Percentiles rank a stretch among this genome's conserved stretches.
Conservation (phyloP, 176 grass and related monocot species). For the Lolium multiflorum region DNA sequence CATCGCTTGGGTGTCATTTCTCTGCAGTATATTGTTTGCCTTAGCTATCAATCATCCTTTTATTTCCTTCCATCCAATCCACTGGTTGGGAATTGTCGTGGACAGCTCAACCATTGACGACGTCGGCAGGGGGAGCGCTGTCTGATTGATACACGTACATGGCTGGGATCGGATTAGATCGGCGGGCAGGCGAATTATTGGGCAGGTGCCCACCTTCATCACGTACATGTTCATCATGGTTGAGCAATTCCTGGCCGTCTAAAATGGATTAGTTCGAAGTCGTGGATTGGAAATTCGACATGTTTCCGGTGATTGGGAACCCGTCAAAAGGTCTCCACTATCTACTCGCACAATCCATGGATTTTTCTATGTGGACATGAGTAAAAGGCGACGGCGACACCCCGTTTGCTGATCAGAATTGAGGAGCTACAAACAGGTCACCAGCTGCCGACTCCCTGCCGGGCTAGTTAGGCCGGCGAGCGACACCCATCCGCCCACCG, state of each 20-base stretch:
- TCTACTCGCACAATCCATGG: background rate
- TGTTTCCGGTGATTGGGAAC: background rate
- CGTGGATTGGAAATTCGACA: background rate
- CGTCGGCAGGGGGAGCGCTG: background rate
- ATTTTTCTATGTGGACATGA: background rate
- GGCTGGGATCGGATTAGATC: conserved; percentile 35
- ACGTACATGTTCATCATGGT: background rate
- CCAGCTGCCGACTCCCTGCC: background rate
- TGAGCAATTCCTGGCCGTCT: background rate
- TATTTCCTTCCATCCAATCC: background rate
- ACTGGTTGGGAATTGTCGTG: conserved; percentile 22
- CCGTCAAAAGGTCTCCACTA: background rate
- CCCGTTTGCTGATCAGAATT: conserved; percentile 1
- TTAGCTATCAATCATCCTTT: background rate
- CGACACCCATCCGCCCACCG: background rate
- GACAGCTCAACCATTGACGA: conserved; percentile 49
- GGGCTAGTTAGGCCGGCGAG: conserved; percentile 16
- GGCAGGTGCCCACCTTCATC: conserved; percentile 9
- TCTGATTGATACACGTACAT: background rate
- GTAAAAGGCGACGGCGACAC: background rate
- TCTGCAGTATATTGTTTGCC: background rate
- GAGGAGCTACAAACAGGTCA: background rate
- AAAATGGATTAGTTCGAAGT: background rate
- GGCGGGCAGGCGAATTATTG: background rate
- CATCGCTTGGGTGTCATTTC: background rate